These are phyloP conservation scores for Suillus ampliporus DNA, from an alignment of 768 basidiomycete genomes.

Conservation along the genomic window DNA sequence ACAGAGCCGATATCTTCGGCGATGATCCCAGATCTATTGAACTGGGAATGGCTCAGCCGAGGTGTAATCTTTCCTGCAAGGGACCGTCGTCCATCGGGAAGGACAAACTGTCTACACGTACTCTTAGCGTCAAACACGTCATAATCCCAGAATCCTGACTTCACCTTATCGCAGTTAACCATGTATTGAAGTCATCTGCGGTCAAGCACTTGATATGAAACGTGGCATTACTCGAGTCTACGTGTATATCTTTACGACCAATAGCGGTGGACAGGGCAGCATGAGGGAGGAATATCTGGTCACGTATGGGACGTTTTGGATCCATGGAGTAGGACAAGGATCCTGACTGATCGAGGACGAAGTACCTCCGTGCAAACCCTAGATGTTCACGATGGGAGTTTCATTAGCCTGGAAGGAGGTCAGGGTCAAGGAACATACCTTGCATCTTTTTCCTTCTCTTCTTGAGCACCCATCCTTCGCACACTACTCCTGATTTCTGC, in stretches of 20 bases:
- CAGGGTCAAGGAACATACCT: slow-evolving; percentile 47
- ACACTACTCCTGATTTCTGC: slow-evolving; percentile 41
- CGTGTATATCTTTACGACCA: slow-evolving; percentile 80
- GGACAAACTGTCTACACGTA: slow-evolving; percentile 61
- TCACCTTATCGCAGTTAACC: slow-evolving; percentile 81
- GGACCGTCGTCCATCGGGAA: slow-evolving; percentile 45
- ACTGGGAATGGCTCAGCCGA: slow-evolving; percentile 49
- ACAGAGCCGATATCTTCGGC: slow-evolving; percentile 74
- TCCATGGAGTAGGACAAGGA: slow-evolving; percentile 77
- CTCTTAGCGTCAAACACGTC: slow-evolving; percentile 3
- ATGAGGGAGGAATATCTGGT: slow-evolving; percentile 66
- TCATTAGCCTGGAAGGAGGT: slow-evolving; percentile 1
- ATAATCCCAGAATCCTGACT: slow-evolving; percentile 11
- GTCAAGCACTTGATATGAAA: slow-evolving; percentile 86
- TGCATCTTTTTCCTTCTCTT: slow-evolving; percentile 90
- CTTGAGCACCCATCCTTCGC: slow-evolving; percentile 84
- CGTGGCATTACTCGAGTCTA: slow-evolving; percentile 76
- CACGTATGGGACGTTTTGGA: slow-evolving; percentile 72
- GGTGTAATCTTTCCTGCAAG: slow-evolving; percentile 41
- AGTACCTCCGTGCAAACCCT: slow-evolving; percentile 90
- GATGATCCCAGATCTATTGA: slow-evolving; percentile 55
- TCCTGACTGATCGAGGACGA: slow-evolving; percentile 70
- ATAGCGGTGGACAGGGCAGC: slow-evolving; percentile 79
- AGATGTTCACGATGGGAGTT: slow-evolving; percentile 8
- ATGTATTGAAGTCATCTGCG: slow-evolving; percentile 68